Conservation (phyloP, 805 yeast species). For the Ogataea degrootiae region DNA sequence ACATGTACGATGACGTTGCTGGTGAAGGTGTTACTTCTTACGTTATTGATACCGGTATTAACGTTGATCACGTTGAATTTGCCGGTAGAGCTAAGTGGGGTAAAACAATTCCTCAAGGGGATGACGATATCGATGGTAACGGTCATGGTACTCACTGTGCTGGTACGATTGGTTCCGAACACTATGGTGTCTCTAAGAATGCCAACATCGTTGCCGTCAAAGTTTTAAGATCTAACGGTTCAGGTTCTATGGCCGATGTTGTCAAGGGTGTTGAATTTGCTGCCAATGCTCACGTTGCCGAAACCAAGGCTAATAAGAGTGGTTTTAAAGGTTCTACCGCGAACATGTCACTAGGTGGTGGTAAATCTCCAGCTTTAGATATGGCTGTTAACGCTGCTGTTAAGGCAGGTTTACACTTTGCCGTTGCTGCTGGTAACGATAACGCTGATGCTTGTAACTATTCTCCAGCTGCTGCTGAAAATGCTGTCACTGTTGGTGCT, state of each 20-base stretch:
- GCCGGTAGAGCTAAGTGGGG: conserved; percentile 87
- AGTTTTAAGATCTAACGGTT: conserved; percentile 76
- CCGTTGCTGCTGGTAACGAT: conserved; percentile 96
- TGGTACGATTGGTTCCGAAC: conserved; percentile 82
- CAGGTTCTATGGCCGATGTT: conserved; percentile 80
- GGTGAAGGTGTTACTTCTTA: conserved; percentile 86
- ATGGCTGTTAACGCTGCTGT: conserved; percentile 88
- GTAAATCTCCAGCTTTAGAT: conserved; percentile 82
- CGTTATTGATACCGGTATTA: conserved; percentile 87
- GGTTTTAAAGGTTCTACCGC: conserved; percentile 84
- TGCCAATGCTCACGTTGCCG: conserved; percentile 60
- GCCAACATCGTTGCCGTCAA: conserved; percentile 79
- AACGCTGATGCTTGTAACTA: conserved; percentile 88
- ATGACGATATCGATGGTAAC: conserved; percentile 71
- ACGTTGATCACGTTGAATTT: conserved; percentile 70
- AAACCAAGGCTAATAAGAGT: conserved; percentile 44
- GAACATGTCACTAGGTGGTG: conserved; percentile 94
- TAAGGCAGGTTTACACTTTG: conserved; percentile 81
- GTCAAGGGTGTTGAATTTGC: conserved; percentile 83
- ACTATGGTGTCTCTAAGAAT: conserved; percentile 80
- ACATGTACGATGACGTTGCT: conserved; percentile 64
- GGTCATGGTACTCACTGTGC: conserved; percentile 98
- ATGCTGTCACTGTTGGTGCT: conserved; percentile 93
- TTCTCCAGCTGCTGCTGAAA: conserved; percentile 85
- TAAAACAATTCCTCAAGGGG: conserved; percentile 69